Evolutionary conservation across 2,329 filamentous ascomycete species (phyloP).

Genomic region (Xylariomycetidae sp.): DNA sequence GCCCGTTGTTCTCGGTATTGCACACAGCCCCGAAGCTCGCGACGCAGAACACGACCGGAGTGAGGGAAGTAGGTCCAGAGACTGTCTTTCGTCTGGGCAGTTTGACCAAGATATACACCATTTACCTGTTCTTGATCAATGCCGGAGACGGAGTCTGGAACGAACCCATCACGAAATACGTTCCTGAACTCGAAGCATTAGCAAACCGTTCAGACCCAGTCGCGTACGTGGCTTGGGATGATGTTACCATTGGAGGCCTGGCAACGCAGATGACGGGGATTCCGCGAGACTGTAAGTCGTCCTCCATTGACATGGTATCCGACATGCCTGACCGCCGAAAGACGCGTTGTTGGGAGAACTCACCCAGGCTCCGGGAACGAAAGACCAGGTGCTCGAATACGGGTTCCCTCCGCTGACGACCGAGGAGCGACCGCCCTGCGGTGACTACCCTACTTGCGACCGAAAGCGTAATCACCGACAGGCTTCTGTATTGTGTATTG

Average conservation of each 20-base stretch:
- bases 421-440: constrained; percentile 20
- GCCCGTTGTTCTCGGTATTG: constrained; percentile 28
- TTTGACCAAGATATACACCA: constrained; percentile 35
- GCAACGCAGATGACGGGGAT: constrained; percentile 22
- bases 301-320: background rate
- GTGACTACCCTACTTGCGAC: constrained; percentile 19
- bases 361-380: constrained; percentile 17
- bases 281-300: constrained; percentile 19
- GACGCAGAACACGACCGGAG: constrained; percentile 22
- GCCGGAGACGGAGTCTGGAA: constrained; percentile 23
- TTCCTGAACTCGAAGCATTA: constrained; percentile 19
- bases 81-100: constrained; percentile 38
- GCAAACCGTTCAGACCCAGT: constrained; percentile 19
- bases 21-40: constrained; percentile 27
- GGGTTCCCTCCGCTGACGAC: constrained; percentile 25
- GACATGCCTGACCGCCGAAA: constrained; percentile 3
- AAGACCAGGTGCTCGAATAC: constrained; percentile 15
- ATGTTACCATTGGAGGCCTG: constrained; percentile 24
- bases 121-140: constrained; percentile 28
- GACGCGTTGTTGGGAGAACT: constrained; percentile 24
- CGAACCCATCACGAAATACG: constrained; percentile 25
- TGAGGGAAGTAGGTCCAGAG: constrained; percentile 30
- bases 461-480: constrained; percentile 22
- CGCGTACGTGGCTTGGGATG: constrained; percentile 22
- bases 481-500: background rate